phyloP scores from a whole-genome alignment of 768 basidiomycete species.

The Boletus barrowsii region DNA sequence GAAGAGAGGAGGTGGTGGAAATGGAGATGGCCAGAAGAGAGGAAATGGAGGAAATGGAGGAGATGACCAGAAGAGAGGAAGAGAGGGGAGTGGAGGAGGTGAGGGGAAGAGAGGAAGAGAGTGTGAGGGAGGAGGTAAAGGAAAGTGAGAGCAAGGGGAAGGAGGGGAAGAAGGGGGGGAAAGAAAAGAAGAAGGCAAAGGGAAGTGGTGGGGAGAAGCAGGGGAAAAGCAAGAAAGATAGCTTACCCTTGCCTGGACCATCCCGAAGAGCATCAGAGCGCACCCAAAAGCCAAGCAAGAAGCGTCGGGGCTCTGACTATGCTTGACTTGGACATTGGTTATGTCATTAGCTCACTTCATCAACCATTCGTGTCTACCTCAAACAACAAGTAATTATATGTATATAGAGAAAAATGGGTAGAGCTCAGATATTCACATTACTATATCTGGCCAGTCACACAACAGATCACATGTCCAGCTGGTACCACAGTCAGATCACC shows the following conservation, averaged over 20 bases:
- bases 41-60: background rate
- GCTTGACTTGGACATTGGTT: background rate
- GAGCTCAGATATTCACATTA: too few species aligned
- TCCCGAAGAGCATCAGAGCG: background rate
- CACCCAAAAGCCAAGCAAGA: background rate
- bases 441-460: too few species aligned
- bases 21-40: too few species aligned
- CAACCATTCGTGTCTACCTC: too few species aligned
- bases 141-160: background rate
- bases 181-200: background rate
- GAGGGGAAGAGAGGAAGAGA: background rate
- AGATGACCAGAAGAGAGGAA: background rate
- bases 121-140: background rate
- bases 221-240: background rate
- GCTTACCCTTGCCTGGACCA: background rate
- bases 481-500: too few species aligned
- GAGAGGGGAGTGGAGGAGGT: background rate
- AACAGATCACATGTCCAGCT: too few species aligned
- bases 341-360: background rate
- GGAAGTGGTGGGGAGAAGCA: background rate
- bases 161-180: background rate
- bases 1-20: too few species aligned
- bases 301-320: background rate
- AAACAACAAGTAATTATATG: too few species aligned
- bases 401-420: too few species aligned